These are phyloP conservation scores for Exidia glandulosa DNA, from an alignment of 768 basidiomycete genomes.

Conservation along the genomic window DNA sequence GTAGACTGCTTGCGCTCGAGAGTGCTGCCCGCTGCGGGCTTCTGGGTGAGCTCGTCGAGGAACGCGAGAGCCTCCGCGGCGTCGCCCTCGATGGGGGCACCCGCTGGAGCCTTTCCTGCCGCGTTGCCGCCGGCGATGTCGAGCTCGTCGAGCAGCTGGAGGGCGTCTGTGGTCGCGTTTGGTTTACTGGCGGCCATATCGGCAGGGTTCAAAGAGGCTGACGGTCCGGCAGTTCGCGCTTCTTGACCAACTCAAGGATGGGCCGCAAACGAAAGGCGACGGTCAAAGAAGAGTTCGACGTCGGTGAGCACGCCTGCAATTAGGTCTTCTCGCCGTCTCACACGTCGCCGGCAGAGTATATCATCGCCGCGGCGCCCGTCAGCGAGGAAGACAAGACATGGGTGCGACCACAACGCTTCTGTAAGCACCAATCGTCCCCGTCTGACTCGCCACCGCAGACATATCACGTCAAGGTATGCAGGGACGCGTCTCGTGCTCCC, in stretches of 20 bases:
- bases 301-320: not conserved
- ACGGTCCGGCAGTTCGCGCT: too few species aligned
- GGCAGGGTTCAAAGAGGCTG: too few species aligned
- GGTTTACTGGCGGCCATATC: too few species aligned
- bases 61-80: conserved; percentile 81
- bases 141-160: conserved; percentile 88
- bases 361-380: not conserved
- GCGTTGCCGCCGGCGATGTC: conserved; percentile 46
- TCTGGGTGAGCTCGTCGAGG: conserved; percentile 90
- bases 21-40: conserved; percentile 17
- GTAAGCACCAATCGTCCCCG: too few species aligned
- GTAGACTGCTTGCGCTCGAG: not conserved
- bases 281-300: not conserved
- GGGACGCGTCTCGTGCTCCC: not conserved
- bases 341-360: not conserved
- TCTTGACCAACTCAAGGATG: not conserved
- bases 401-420: too few species aligned
- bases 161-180: conserved; percentile 49
- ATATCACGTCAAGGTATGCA: conserved; percentile 54
- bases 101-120: conserved; percentile 5
- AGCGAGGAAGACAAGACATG: not conserved
- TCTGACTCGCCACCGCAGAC: too few species aligned
- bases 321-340: not conserved
- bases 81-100: conserved; percentile 42
- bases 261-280: not conserved